Conservation (phyloP, 495 filamentous ascomycete species). For the Penicillium herquei region DNA sequence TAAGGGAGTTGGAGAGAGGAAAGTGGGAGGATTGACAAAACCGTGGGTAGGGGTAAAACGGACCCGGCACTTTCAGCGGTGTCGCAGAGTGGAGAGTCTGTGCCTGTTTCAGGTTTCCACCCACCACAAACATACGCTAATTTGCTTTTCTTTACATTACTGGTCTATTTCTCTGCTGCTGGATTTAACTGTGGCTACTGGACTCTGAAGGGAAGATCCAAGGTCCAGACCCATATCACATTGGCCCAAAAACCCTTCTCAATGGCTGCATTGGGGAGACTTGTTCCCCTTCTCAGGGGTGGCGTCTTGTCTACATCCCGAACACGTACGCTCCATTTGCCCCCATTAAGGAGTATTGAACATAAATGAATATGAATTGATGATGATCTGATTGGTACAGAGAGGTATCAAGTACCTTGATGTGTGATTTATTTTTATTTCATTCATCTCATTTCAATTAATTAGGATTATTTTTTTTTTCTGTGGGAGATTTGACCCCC, state of each 20-base stretch:
- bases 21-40: conserved; percentile 23
- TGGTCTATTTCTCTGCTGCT: neutral
- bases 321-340: conserved; percentile 10
- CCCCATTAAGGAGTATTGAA: neutral
- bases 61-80: conserved; percentile 24
- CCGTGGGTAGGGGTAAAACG: conserved; percentile 27
- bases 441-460: conserved; percentile 2
- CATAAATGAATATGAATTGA: neutral
- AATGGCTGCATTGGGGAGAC: conserved; percentile 4
- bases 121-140: conserved; percentile 4
- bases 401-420: too few species aligned
- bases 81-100: conserved; percentile 21
- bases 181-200: conserved; percentile 1
- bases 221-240: conserved; percentile 11
- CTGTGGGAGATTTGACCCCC: too few species aligned
- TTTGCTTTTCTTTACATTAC: conserved; percentile 6
- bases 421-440: neutral
- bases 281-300: neutral
- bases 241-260: conserved; percentile 7
- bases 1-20: conserved; percentile 22
- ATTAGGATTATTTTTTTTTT: neutral
- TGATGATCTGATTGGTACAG: neutral
- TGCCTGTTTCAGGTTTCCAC: conserved; percentile 44
- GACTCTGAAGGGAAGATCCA: neutral
- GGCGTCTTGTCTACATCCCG: neutral